phyloP scores from a whole-genome alignment of 2,329 filamentous ascomycete species.

The Ilyonectria sp. region DNA sequence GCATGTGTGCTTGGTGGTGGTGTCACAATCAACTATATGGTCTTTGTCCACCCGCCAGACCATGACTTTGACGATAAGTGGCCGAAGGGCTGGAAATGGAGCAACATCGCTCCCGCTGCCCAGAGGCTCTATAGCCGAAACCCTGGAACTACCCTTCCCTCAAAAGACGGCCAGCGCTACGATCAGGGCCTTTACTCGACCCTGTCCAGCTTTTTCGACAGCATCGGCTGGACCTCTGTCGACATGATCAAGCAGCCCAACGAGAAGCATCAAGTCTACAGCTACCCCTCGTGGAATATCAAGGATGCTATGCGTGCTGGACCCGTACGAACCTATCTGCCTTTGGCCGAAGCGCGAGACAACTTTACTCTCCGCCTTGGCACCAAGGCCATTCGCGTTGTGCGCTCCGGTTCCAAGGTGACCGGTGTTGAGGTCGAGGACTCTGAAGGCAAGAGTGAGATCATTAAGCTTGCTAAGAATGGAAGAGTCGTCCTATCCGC shows the following conservation, averaged over 20 bases:
- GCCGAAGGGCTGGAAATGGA: constrained; percentile 76
- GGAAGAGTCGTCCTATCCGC: constrained; percentile 78
- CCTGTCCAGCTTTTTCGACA: constrained; percentile 70
- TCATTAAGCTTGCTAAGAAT: constrained; percentile 70
- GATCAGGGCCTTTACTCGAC: constrained; percentile 76
- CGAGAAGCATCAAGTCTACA: constrained; percentile 76
- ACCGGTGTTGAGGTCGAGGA: constrained; percentile 76
- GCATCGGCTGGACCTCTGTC: constrained; percentile 76
- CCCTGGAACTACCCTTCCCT: constrained; percentile 70
- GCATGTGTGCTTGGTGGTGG: constrained; percentile 77
- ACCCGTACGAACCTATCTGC: constrained; percentile 80
- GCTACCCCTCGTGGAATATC: constrained; percentile 78
- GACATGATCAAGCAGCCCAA: constrained; percentile 72
- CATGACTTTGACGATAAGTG: constrained; percentile 80
- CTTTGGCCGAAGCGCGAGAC: constrained; percentile 67
- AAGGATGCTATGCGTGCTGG: constrained; percentile 75
- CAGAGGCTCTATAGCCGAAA: constrained; percentile 72
- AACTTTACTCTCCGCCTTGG: constrained; percentile 78
- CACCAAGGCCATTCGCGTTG: constrained; percentile 76
- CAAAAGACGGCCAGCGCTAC: constrained; percentile 76
- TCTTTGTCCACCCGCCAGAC: constrained; percentile 78
- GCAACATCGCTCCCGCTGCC: constrained; percentile 70
- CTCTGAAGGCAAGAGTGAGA: constrained; percentile 64
- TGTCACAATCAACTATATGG: constrained; percentile 75
- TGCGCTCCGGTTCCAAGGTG: constrained; percentile 72